A percentile compares a stretch with the other conserved stretches of the same genome.
Evolutionary conservation across 31 red algal genomes (phyloP).

Genomic region (Asparagopsis taxiformis): DNA sequence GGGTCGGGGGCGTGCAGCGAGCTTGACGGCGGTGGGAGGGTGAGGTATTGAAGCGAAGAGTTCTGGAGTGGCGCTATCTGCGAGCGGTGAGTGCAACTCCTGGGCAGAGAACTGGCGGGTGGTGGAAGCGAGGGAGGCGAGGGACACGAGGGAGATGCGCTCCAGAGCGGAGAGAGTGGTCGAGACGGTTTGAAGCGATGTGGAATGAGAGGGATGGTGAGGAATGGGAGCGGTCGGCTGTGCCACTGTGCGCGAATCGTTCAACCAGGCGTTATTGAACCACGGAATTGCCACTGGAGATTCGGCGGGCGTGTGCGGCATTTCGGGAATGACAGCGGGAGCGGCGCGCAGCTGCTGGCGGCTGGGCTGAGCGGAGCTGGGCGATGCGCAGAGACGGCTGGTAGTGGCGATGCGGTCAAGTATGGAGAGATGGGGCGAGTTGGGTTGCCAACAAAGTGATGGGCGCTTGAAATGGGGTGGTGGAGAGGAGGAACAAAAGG

Average conservation of each 20-base stretch:
- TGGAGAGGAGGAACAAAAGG: no score
- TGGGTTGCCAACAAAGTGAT: no score
- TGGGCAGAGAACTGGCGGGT: neutral
- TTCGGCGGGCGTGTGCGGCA: conserved; percentile 19
- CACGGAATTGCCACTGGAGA: conserved; percentile 54
- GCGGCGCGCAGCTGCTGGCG: no score
- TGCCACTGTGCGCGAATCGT: conserved; percentile 3
- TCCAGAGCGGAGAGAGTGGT: conserved; percentile 55
- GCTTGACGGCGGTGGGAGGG: conserved; percentile 18
- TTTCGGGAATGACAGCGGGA: no score
- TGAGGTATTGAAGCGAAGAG: conserved; percentile 2
- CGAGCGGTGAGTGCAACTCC: neutral
- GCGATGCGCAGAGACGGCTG: no score
- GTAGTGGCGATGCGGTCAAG: no score
- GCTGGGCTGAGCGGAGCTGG: no score
- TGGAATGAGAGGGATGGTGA: conserved; percentile 1
- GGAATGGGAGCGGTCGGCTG: neutral
- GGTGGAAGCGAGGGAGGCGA: conserved; percentile 25
- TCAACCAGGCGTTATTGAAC: conserved; percentile 65
- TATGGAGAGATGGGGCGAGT: no score
- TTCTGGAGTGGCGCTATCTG: neutral
- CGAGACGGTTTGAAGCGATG: conserved; percentile 48
- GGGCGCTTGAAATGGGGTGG: no score
- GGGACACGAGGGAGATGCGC: conserved; percentile 38
- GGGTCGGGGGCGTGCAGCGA: neutral